Evolutionary conservation across 768 basidiomycete genomes (phyloP), one percentile per base, ranked within the genome.

Genomic region (Russula emetica): DNA sequence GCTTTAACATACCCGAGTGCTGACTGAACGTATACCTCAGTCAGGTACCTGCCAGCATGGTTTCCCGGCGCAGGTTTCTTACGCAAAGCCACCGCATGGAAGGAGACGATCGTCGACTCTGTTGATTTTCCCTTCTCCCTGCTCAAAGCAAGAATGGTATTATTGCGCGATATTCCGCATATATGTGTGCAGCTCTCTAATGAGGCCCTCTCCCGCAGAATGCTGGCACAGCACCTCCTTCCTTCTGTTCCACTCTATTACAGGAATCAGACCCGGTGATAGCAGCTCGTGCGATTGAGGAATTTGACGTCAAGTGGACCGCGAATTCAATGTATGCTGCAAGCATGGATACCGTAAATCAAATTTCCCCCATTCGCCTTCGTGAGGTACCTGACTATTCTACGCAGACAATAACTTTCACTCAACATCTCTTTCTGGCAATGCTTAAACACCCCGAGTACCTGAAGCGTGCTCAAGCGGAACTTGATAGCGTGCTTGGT

Each of bases 241-340:
- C 78, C 11, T 80, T 79, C 56, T 76, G 76, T 28, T 78, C 78
- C 1, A 84, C 81, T 10, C 75, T 89, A 22, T 76, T 90, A 16
- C 84, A 85, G 52, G 80, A 82, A 45, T 72, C 77, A 40, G 71
- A 72, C 53, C 66, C 64, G 8, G 50, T 32, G 36, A 74, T 66
- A 62, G 73, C 44, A 73, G 72, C 36, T 58, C 26, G 60, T 7
- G 59, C 68, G 61, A 72, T 78, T 7, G 70, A 79, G 62, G 85
- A 88, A 69, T 84, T 84, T 65, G 88, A 91, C 67, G 76, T 90
- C 52, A 85, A 87, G 63, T 88, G 88, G 87, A 84, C 86, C 1
- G 89, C 90, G n/a, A 90, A 90, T 72, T 90, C 88, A 34, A 89
- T 91, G 86, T 90, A 87, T 71, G 56, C 67, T 62, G 83, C 81